Conservation (phyloP, 2,329 filamentous ascomycete genomes). For the Penicillium sclerotigenum region DNA sequence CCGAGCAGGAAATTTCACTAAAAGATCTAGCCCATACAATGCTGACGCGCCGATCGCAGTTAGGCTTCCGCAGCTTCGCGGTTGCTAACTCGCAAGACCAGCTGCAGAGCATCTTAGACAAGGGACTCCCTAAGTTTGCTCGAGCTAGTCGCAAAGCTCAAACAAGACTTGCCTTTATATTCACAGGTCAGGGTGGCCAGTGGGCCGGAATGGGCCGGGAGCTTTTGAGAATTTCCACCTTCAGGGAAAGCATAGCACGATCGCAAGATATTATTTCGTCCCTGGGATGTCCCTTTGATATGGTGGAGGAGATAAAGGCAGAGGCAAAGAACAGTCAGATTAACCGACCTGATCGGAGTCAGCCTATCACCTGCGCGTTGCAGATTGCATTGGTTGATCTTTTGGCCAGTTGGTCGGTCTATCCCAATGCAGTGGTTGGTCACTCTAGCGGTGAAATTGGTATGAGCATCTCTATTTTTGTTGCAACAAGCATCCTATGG, state of each 20-base stretch:
- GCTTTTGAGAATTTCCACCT: conserved; percentile 27
- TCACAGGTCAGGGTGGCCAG: conserved; percentile 47
- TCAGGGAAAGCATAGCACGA: conserved; percentile 11
- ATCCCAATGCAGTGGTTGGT: conserved; percentile 23
- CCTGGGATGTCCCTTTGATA: conserved; percentile 26
- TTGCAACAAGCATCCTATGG: neutral
- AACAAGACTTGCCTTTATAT: conserved; percentile 30
- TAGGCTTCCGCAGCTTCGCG: conserved; percentile 20
- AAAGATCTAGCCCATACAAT: conserved; percentile 17
- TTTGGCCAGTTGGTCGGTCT: conserved; percentile 18
- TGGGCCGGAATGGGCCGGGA: conserved; percentile 44
- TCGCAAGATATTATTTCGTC: conserved; percentile 9
- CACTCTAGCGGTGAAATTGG: conserved; percentile 34
- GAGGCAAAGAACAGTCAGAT: conserved; percentile 12
- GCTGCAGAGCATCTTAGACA: conserved; percentile 5
- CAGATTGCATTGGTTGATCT: conserved; percentile 30
- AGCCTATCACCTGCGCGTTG: conserved; percentile 23
- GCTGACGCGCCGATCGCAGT: conserved; percentile 17
- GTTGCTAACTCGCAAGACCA: conserved; percentile 16
- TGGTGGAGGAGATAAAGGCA: conserved; percentile 23
- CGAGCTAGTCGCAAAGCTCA: conserved; percentile 16
- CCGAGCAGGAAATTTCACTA: conserved; percentile 2
- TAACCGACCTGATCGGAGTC: conserved; percentile 26
- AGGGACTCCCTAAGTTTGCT: conserved; percentile 12
- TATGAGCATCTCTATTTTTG: neutral